Evolutionary conservation across 2,329 filamentous ascomycete genomes (phyloP), one percentile per base, ranked within the genome.

Genomic region (Amauroascus niger): DNA sequence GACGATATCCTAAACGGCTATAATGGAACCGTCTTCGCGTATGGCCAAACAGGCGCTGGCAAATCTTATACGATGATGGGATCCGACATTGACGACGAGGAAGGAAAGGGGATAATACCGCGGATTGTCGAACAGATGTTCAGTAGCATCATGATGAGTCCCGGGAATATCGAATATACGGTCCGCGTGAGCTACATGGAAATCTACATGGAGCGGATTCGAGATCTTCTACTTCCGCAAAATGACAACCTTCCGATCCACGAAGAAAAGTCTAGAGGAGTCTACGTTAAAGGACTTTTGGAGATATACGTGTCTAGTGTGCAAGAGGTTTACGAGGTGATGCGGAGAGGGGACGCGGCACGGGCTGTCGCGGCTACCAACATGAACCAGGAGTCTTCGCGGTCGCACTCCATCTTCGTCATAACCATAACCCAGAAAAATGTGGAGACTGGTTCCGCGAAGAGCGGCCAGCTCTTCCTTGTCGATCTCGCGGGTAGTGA

Each of bases 51-150:
- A 0, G 93, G 93, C 71, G 90, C 91, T 11, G 93, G 93, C 77
- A 98, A 98, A 77, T 97, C 93, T 20, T 97, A 95, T 70, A 97
- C 93, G 51, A 98, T 98, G 93, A 95, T 94, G 88, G 88, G 87
- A 57, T 86, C 86, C 49, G 90, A 91, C 71, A 96, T 98, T 73
- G 88, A 94, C 66, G 88, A 96, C 70, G 83, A 87, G 2, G 80
- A 84, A 32, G 85, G 84, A 60, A 88, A 90, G 69, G 93, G 93
- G 78, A 90, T 98, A 58, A 97, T 96, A 63, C 93, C 93, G 49
- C 86, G 93, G 65, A 97, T 97, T 62, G 86, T 96, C 62, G 88
- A 97, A 73, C 91, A 97, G 74, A 96, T 97, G 68, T 97, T 97
- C 69, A 84, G 87, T 63, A 95, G 87, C 72, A 97, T 97, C 69